These are phyloP conservation scores for Tubosaeta sp. DNA, from an alignment of 768 basidiomycete genomes.

Conservation along the genomic window DNA sequence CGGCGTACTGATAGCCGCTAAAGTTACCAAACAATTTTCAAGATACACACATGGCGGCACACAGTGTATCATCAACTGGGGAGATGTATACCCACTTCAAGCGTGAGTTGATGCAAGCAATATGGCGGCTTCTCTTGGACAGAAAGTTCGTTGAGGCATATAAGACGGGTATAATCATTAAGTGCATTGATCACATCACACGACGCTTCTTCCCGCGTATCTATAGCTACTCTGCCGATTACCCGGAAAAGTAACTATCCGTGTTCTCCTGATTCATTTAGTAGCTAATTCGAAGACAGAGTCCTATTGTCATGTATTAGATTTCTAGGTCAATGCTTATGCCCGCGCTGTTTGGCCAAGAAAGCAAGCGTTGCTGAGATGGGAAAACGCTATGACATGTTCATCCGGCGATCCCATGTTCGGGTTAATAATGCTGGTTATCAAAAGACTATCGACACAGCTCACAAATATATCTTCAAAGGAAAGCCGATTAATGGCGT, in stretches of 20 bases:
- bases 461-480: neutral
- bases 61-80: neutral
- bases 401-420: neutral
- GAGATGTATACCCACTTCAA: constrained; percentile 2
- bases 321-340: constrained; percentile 22
- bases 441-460: accelerated
- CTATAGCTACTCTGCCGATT: neutral
- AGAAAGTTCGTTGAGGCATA: neutral
- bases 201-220: neutral
- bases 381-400: constrained; percentile 10
- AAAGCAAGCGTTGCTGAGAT: constrained; percentile 10
- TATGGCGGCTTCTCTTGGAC: neutral
- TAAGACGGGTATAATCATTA: neutral
- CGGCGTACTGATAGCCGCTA: neutral
- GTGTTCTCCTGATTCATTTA: neutral
- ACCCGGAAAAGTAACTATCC: constrained; percentile 6
- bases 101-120: neutral
- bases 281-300: neutral
- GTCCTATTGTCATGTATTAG: neutral
- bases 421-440: neutral
- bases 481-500: neutral
- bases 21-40: constrained; percentile 12
- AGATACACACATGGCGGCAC: neutral
- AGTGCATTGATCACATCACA: neutral
- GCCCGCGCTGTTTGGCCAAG: constrained; percentile 21